Percentiles rank a stretch among this genome's conserved stretches.
These are phyloP conservation scores for Juglanconis sp. DNA, from an alignment of 2,329 filamentous ascomycete species.

Conservation along the genomic window DNA sequence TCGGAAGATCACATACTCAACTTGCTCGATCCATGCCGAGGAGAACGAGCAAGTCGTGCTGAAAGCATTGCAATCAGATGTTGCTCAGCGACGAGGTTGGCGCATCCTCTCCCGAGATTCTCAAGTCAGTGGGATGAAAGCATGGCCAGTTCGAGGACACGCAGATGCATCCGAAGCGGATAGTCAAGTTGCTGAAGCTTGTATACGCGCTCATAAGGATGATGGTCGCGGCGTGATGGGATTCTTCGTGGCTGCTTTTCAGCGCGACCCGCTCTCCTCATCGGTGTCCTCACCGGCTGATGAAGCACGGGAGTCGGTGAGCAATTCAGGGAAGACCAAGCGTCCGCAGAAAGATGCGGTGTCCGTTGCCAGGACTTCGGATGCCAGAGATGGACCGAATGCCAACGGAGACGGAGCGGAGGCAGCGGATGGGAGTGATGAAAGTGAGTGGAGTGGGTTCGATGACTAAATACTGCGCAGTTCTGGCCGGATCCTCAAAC, in stretches of 20 bases:
- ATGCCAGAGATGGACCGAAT: background rate
- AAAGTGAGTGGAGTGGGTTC: slow-evolving; percentile 17
- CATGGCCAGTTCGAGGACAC: slow-evolving; percentile 69
- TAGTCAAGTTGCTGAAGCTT: slow-evolving; percentile 63
- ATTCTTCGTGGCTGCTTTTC: slow-evolving; percentile 90
- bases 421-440: slow-evolving; percentile 3
- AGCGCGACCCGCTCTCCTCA: slow-evolving; percentile 46
- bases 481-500: background rate
- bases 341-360: background rate
- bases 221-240: slow-evolving; percentile 86
- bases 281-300: background rate
- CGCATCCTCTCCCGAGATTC: slow-evolving; percentile 66
- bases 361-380: background rate
- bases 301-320: background rate
- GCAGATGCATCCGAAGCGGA: slow-evolving; percentile 46
- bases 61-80: slow-evolving; percentile 63
- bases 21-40: slow-evolving; percentile 80
- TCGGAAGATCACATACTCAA: slow-evolving; percentile 81
- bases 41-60: slow-evolving; percentile 89
- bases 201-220: slow-evolving; percentile 77
- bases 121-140: slow-evolving; percentile 72
- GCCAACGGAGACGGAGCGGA: slow-evolving; percentile 5
- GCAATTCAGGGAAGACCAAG: background rate
- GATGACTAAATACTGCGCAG: slow-evolving; percentile 8
- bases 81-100: slow-evolving; percentile 71